These are phyloP conservation scores for Kregervanrija pseudodelftensis DNA, from an alignment of 805 yeast genomes.

Conservation along the genomic window DNA sequence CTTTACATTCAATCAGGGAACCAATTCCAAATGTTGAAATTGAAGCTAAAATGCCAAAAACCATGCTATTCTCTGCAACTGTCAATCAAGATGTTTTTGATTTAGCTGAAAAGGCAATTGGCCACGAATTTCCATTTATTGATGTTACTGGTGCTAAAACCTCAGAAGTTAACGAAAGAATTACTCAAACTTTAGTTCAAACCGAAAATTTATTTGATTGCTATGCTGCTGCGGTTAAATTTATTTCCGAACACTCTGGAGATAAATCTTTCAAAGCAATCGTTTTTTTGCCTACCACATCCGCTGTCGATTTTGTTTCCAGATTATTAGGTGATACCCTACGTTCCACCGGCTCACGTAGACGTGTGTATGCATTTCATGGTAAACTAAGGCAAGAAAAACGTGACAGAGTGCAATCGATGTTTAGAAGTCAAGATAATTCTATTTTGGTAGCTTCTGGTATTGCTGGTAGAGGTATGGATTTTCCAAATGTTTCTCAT, in stretches of 20 bases:
- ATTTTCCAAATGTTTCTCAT: conserved; percentile 80
- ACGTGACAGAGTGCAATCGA: conserved; percentile 35
- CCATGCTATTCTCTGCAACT: conserved; percentile 84
- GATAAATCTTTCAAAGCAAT: conserved; percentile 61
- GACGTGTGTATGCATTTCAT: conserved; percentile 37
- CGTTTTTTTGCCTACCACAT: conserved; percentile 74
- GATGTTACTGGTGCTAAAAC: conserved; percentile 74
- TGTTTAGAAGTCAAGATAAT: conserved; percentile 27
- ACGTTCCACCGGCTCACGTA: conserved; percentile 13
- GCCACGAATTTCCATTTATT: conserved; percentile 40
- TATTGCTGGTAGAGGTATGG: conserved; percentile 96
- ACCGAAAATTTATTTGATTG: conserved; percentile 51
- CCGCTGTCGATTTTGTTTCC: conserved; percentile 53
- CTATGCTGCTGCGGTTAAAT: conserved; percentile 49
- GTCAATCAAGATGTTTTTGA: conserved; percentile 58
- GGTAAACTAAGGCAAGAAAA: conserved; percentile 67
- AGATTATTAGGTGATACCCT: conserved; percentile 27
- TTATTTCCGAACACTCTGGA: conserved; percentile 32
- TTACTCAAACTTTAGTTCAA: conserved; percentile 57
- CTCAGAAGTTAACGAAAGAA: conserved; percentile 59
- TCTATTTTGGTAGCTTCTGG: conserved; percentile 79
- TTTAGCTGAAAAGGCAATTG: conserved; percentile 57
- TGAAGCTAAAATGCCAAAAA: conserved; percentile 40
- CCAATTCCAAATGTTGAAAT: conserved; percentile 16
- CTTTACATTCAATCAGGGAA: conserved; percentile 28